A percentile compares a stretch with the other conserved stretches of the same genome.
These are phyloP conservation scores for Coniochaeta sp. DNA, from an alignment of 2,329 filamentous ascomycete genomes.

Conservation along the genomic window DNA sequence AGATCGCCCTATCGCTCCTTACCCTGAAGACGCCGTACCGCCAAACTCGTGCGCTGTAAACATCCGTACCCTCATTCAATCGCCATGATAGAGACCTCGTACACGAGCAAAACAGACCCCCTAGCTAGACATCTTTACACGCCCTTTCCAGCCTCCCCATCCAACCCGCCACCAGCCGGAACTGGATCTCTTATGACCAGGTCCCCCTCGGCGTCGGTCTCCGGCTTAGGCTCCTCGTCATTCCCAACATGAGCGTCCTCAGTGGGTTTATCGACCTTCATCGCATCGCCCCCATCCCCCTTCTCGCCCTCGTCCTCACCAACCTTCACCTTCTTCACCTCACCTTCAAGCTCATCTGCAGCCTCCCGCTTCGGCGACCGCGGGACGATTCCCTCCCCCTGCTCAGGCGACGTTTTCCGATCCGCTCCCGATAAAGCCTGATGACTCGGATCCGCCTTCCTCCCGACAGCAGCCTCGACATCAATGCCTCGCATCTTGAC, in stretches of 20 bases:
- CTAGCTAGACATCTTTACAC: neutral
- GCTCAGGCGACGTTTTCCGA: slow-evolving; percentile 8
- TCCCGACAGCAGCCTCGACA: slow-evolving; percentile 53
- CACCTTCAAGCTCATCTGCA: slow-evolving; percentile 34
- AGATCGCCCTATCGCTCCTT: neutral
- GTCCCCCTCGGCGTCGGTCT: neutral
- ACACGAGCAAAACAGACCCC: neutral
- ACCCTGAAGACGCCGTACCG: neutral
- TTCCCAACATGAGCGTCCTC: neutral
- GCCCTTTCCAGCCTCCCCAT: neutral
- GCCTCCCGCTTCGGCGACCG: slow-evolving; percentile 47
- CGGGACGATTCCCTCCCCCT: slow-evolving; percentile 15
- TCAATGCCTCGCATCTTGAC: slow-evolving; percentile 49
- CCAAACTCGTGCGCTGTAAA: neutral
- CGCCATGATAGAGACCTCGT: neutral
- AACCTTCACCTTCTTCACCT: slow-evolving; percentile 43
- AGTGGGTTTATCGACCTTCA: slow-evolving; percentile 3
- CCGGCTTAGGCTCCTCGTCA: neutral
- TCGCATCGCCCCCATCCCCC: slow-evolving; percentile 6
- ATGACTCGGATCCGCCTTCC: slow-evolving; percentile 28
- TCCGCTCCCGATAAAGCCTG: slow-evolving; percentile 17
- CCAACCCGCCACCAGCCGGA: neutral
- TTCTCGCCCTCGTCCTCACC: slow-evolving; percentile 18
- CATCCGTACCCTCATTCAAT: neutral
- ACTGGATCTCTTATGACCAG: neutral